Percentiles rank a stretch among this genome's conserved stretches.
phyloP scores from a whole-genome alignment of 306 rosid species.

The Ammopiptanthus mongolicus region DNA sequence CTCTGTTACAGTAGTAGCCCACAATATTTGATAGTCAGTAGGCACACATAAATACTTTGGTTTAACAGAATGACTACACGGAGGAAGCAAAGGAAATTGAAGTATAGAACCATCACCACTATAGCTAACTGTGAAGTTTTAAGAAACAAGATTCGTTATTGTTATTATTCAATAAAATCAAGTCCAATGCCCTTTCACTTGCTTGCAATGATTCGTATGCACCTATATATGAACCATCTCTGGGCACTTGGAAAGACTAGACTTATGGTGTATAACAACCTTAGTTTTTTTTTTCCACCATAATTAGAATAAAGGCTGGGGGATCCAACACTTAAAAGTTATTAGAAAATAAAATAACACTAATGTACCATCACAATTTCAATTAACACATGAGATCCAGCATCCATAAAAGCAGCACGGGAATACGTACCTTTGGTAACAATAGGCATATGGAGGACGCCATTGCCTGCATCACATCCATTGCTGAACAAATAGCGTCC shows the following conservation, averaged over 20 bases:
- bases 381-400: slow-evolving; percentile 1
- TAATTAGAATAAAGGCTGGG: not conserved
- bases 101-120: not conserved
- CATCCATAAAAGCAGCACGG: not conserved
- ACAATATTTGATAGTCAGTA: not conserved
- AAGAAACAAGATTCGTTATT: not conserved
- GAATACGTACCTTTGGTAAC: slow-evolving; percentile 57
- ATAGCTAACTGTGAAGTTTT: not conserved
- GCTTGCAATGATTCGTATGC: not conserved
- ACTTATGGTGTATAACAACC: not conserved
- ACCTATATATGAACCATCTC: not conserved
- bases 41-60: not conserved
- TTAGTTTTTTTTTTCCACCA: not conserved
- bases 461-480: slow-evolving; percentile 96
- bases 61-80: not conserved
- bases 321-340: not conserved
- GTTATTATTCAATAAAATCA: not conserved
- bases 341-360: not conserved
- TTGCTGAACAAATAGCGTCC: slow-evolving; percentile 84
- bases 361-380: not conserved
- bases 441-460: slow-evolving; percentile 68
- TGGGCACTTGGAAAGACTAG: not conserved
- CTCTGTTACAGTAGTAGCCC: not conserved
- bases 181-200: not conserved
- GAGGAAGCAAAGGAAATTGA: not conserved